Evolutionary conservation across 2,329 filamentous ascomycete species (phyloP).

Genomic region (Colletotrichum higginsianum): DNA sequence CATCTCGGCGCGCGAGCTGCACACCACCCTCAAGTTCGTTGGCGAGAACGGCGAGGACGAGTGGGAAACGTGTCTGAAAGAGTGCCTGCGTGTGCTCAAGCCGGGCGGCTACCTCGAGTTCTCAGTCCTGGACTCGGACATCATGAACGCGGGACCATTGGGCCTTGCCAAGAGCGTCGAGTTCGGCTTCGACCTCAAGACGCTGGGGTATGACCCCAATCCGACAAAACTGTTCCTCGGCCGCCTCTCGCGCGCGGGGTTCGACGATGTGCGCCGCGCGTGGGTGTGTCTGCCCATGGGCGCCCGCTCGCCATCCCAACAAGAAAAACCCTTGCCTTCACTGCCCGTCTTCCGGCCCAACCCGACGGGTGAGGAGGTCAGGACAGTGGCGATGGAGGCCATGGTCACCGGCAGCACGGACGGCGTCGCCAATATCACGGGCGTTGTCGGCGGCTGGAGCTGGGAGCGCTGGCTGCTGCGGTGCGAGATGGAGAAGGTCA

Average conservation of each 20-base stretch:
- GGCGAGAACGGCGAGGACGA: constrained; percentile 82
- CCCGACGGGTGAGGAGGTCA: constrained; percentile 57
- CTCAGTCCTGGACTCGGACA: constrained; percentile 88
- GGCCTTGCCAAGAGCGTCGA: constrained; percentile 89
- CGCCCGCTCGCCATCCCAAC: constrained; percentile 59
- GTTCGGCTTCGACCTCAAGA: constrained; percentile 91
- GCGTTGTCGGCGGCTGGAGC: constrained; percentile 87
- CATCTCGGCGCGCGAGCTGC: constrained; percentile 89
- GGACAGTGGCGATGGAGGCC: constrained; percentile 71
- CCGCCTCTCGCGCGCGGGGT: constrained; percentile 82
- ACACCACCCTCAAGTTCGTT: constrained; percentile 84
- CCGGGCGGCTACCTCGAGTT: constrained; percentile 95
- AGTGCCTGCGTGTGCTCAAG: constrained; percentile 93
- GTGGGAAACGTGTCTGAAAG: constrained; percentile 86
- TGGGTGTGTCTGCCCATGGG: constrained; percentile 95
- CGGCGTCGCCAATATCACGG: constrained; percentile 81
- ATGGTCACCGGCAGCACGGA: constrained; percentile 75
- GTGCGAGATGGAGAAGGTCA: constrained; percentile 83
- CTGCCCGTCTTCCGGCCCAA: constrained; percentile 49
- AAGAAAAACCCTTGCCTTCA: constrained; percentile 43
- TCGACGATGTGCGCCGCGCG: constrained; percentile 83
- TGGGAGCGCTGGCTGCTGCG: constrained; percentile 98
- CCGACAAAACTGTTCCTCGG: constrained; percentile 87
- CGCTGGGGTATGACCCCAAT: constrained; percentile 88
- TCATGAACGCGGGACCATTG: constrained; percentile 85